Evolutionary conservation across 352 stramenopile species (phyloP), one percentile per base, ranked within the genome.

Genomic region (Phytophthora cryptogea): DNA sequence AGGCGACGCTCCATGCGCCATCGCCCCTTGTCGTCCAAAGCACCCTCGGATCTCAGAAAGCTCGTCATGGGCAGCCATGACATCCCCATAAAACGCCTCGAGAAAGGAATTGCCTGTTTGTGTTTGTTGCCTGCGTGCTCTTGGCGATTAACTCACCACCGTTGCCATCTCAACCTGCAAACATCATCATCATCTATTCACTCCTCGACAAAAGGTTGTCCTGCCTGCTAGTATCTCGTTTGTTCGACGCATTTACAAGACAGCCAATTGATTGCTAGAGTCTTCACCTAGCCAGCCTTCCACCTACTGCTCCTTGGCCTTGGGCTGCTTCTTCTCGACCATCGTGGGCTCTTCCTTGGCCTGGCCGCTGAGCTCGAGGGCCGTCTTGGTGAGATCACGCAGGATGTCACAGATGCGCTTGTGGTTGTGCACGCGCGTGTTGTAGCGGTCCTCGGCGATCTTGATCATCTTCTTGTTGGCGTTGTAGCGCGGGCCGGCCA

Each of bases 401-500:
- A 93, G 68, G 59, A 93, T 87, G 52, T 90, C 84, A 61, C 84
- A 93, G 54, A 93, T 74, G 11, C 84, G 80, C 76, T 93, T 91
- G 78, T 93, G 84, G 76, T 93, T 93, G 70, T 78, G 76, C 58
- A 93, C 82, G 50, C 84, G 84, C 56, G 70, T 87, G 30, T 70
- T 64, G 76, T 91, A 91, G 40, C 80, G 80, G 70, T 93, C 84
- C 61, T 93, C 84, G 32, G 80, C 73, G 53, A 93, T 74, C 70
- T 93, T 93, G 66, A 93, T 68, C 51, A 74, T 61, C 52, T 88
- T 76, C 72, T 90, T 90, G 78, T 89, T 87, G 56, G 76, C 69
- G 53, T 91, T 75, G 76, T 89, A 91, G 50, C 84, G 84, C 28
- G 84, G 81, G 3, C 84, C 82, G 1, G 76, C 78, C 53, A 93